Conservation (phyloP, 2,329 filamentous ascomycete species). For the Beauveria australis region DNA sequence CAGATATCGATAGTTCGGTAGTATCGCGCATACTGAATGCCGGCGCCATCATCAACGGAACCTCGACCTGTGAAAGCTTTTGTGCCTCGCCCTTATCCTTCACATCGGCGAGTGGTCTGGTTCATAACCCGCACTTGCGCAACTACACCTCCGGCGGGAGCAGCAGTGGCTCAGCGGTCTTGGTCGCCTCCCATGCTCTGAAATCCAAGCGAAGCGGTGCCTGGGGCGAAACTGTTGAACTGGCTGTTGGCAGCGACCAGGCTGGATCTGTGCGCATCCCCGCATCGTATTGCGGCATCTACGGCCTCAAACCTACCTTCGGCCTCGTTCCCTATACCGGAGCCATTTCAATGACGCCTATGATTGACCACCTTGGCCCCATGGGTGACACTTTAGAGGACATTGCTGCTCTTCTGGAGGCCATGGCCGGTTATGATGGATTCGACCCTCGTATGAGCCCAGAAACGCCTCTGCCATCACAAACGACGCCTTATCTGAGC, state of each 20-base stretch:
- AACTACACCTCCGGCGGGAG: not conserved
- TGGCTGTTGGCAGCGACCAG: constrained; percentile 24
- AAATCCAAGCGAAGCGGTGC: not conserved
- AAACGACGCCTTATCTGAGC: too few relatives aligned
- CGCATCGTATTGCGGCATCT: constrained; percentile 23
- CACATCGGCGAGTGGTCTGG: constrained; percentile 21
- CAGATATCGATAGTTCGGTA: constrained; percentile 15
- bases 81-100: constrained; percentile 22
- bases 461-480: not conserved
- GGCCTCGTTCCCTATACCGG: constrained; percentile 37
- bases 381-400: constrained; percentile 28
- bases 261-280: constrained; percentile 25
- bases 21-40: constrained; percentile 20
- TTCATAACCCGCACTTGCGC: constrained; percentile 13
- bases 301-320: constrained; percentile 31
- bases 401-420: not conserved
- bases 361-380: constrained; percentile 37
- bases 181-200: not conserved
- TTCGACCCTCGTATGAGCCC: not conserved
- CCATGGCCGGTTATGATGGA: not conserved
- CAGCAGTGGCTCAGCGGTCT: not conserved
- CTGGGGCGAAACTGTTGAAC: constrained; percentile 15
- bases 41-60: constrained; percentile 19
- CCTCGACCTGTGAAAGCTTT: constrained; percentile 22
- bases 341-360: constrained; percentile 28